Percentiles rank a stretch among this genome's conserved stretches.
Conservation (phyloP, 1,284 basidiomycete genomes). For the Pseudozyma sp. region DNA sequence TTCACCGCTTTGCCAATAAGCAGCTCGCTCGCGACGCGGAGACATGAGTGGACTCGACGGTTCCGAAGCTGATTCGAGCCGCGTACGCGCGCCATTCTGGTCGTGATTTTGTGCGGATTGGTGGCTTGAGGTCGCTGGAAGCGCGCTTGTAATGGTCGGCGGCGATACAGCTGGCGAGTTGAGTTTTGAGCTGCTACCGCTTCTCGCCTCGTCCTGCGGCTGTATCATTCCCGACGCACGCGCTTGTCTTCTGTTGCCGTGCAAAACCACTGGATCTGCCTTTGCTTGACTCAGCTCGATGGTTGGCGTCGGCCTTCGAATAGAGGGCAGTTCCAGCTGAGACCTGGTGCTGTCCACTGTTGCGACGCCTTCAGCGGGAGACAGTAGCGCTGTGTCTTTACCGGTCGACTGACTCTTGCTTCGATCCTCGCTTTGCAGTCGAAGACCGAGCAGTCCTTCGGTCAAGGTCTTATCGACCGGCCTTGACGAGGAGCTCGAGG, state of each 20-base stretch:
- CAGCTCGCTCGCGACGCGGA: constrained; percentile 1
- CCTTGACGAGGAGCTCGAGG: not conserved
- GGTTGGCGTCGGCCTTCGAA: constrained; percentile 34
- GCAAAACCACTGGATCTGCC: constrained; percentile 35
- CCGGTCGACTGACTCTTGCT: not conserved
- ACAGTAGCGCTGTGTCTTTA: constrained; percentile 1
- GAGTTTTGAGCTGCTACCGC: not conserved
- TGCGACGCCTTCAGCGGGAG: constrained; percentile 8
- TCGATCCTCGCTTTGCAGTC: constrained; percentile 8
- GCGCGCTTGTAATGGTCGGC: not conserved
- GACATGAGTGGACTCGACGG: constrained; percentile 21
- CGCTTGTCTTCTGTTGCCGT: constrained; percentile 48
- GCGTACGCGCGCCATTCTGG: not conserved
- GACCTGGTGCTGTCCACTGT: constrained; percentile 8
- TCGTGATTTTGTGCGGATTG: not conserved
- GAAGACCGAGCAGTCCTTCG: not conserved
- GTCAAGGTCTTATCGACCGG: not conserved
- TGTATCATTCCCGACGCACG: constrained; percentile 10
- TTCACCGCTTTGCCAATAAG: not conserved
- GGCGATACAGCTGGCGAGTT: constrained; percentile 14
- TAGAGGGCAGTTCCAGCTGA: constrained; percentile 20
- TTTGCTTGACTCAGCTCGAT: constrained; percentile 39
- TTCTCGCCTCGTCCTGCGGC: constrained; percentile 1
- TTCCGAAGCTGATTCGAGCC: constrained; percentile 17
- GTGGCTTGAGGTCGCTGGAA: not conserved